A percentile compares a stretch with the other conserved stretches of the same genome.
These are phyloP conservation scores for Russula griseocarnosa DNA, from an alignment of 768 basidiomycete species.

Conservation along the genomic window DNA sequence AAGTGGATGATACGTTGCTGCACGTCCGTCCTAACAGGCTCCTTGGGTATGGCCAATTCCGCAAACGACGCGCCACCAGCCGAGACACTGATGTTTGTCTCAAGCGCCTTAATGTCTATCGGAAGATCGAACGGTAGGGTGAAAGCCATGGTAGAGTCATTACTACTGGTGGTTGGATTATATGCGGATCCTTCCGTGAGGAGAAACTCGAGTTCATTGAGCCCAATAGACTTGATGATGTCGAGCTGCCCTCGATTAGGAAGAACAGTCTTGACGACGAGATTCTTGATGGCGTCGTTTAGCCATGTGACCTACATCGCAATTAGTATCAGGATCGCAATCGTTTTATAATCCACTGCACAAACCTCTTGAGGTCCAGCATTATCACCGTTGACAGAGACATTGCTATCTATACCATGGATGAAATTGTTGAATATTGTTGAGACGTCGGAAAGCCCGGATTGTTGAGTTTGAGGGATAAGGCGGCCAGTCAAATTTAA, in stretches of 20 bases:
- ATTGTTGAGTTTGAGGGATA: slow-evolving; percentile 51
- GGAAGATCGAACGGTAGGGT: slow-evolving; percentile 68
- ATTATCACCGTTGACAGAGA: slow-evolving; percentile 55
- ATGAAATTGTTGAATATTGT: slow-evolving; percentile 68
- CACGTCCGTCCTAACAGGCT: slow-evolving; percentile 58
- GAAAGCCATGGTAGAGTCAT: slow-evolving; percentile 59
- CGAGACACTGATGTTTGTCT: slow-evolving; percentile 55
- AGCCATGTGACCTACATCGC: slow-evolving; percentile 59
- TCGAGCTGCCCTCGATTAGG: slow-evolving; percentile 59
- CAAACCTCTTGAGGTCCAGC: slow-evolving; percentile 56
- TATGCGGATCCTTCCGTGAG: slow-evolving; percentile 59
- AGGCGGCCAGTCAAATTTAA: slow-evolving; percentile 60
- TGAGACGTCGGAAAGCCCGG: slow-evolving; percentile 57
- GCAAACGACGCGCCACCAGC: slow-evolving; percentile 54
- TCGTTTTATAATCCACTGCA: neutral
- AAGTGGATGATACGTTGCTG: slow-evolving; percentile 56
- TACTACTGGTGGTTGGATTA: slow-evolving; percentile 53
- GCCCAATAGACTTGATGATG: slow-evolving; percentile 59
- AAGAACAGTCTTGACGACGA: slow-evolving; percentile 54
- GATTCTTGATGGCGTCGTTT: slow-evolving; percentile 62
- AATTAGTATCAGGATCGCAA: slow-evolving; percentile 7
- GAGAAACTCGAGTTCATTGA: slow-evolving; percentile 55
- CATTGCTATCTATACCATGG: slow-evolving; percentile 57
- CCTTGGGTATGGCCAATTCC: slow-evolving; percentile 54
- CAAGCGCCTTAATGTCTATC: slow-evolving; percentile 57